Evolutionary conservation across 495 filamentous ascomycete genomes (phyloP), one percentile per base, ranked within the genome.

Genomic region (Penicillium maclennaniae): DNA sequence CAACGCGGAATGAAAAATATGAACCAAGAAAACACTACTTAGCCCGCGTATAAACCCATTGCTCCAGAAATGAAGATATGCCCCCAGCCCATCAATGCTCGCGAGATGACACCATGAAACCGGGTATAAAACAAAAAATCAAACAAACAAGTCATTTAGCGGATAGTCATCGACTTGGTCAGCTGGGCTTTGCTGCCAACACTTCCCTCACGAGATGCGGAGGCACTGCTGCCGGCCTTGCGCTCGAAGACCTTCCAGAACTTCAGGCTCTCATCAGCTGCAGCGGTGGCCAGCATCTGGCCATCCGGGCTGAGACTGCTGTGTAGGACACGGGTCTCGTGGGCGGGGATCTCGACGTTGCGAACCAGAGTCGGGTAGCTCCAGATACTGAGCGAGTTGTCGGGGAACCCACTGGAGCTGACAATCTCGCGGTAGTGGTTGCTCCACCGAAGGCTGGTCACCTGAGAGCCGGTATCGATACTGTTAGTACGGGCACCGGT

Each of bases 171-270:
- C 69, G 91, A 89, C 83, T 96, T 96, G 63, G 81, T 82, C 81
- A 96, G 86, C 56, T 87, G 84, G 9, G 80, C 84, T 59, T 86
- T 87, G 52, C 80, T 79, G 17, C 79, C 77, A 36, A 84, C 76
- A 47, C 77, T 68, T 31, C 79, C 79, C 51, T 81, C 80, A 9
- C 80, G 75, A 37, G 82, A 68, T 12, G 82, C 74, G 1, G 79
- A 69, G 43, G 78, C 79, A 49, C 69, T 75, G 40, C 76, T 77
- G 26, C 91, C 92, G 20, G 91, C 72, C 80, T 96, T 96, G 83
- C 95, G 96, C 81, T 98, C 93, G 60, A 98, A 98, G 57, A 97
- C 74, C 84, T 97, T 98, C 93, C 93, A 99, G 81, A 99, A 99
- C 72, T 99, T 99, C 68, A 99, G 79, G 66, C 84, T 91, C 80